These are phyloP conservation scores for Lepidium sativum DNA, from an alignment of 345 rosid species.

Conservation along the genomic window DNA sequence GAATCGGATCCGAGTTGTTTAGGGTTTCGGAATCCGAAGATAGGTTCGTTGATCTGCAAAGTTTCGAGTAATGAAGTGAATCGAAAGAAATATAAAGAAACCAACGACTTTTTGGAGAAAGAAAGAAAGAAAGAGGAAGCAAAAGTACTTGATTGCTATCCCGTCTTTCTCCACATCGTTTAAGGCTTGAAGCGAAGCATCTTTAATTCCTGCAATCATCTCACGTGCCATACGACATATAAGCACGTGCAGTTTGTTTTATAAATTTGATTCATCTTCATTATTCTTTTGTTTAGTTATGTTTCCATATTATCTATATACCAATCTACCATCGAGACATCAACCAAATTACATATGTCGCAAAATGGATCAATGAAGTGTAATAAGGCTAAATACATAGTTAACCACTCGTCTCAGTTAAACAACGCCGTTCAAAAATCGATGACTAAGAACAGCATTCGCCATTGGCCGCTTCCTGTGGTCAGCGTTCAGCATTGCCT, in stretches of 20 bases:
- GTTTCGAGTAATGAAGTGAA: conserved; percentile 5
- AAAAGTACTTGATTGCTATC: conserved; percentile 2
- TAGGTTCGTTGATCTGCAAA: conserved; percentile 14
- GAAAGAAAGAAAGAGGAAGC: not conserved
- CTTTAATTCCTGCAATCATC: not conserved
- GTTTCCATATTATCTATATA: too few relatives aligned
- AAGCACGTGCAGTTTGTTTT: conserved; percentile 9
- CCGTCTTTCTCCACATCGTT: not conserved
- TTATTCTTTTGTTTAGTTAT: too few relatives aligned
- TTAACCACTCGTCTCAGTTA: conserved; percentile 24
- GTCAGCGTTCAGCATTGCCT: conserved; percentile 85
- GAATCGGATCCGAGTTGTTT: conserved; percentile 17
- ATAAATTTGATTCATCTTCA: not conserved
- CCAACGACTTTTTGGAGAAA: not conserved
- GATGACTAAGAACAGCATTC: conserved; percentile 67
- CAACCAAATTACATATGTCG: not conserved
- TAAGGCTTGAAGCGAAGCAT: conserved; percentile 11
- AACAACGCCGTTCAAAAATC: conserved; percentile 44
- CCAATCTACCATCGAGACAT: not conserved
- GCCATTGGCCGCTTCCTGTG: conserved; percentile 72
- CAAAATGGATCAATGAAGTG: not conserved
- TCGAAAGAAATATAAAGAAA: not conserved
- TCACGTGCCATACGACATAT: conserved; percentile 16
- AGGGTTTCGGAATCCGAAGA: conserved; percentile 1
- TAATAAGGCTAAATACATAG: not conserved